Percentiles rank a stretch among this genome's conserved stretches.
Evolutionary conservation across 2,329 filamentous ascomycete species (phyloP).

Genomic region (Malbranchea zuffiana): DNA sequence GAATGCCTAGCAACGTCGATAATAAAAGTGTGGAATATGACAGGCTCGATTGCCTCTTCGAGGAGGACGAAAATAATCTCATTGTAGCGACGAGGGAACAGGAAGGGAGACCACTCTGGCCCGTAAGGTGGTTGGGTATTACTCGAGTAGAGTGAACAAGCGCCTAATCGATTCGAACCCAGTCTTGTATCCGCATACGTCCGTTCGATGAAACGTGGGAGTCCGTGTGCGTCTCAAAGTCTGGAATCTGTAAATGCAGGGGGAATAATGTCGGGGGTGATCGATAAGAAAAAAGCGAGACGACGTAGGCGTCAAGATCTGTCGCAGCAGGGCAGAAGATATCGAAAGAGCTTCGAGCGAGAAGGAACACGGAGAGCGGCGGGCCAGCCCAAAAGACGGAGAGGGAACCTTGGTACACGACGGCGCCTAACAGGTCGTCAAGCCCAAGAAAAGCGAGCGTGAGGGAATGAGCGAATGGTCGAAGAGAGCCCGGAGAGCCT

Average conservation of each 20-base stretch:
- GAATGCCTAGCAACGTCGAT: conserved; percentile 16
- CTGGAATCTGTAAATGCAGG: background rate
- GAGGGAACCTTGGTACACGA: too few relatives aligned
- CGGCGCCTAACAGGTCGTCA: too few relatives aligned
- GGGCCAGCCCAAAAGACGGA: background rate
- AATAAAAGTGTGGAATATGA: conserved; percentile 6
- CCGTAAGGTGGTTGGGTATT: too few relatives aligned
- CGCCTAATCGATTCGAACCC: too few relatives aligned
- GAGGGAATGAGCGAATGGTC: background rate
- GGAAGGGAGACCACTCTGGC: background rate
- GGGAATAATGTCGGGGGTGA: background rate
- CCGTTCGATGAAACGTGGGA: too few relatives aligned
- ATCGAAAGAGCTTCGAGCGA: too few relatives aligned
- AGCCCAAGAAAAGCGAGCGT: too few relatives aligned
- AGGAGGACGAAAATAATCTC: conserved; percentile 6
- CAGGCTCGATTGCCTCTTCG: background rate
- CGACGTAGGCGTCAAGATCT: background rate
- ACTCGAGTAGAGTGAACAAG: too few relatives aligned
- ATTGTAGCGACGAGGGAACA: conserved; percentile 5
- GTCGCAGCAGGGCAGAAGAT: too few relatives aligned
- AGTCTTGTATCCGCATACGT: too few relatives aligned
- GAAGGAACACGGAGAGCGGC: too few relatives aligned
- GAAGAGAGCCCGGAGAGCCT: background rate
- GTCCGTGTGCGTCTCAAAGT: too few relatives aligned
- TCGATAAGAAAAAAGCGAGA: background rate